Conservation (phyloP, 441 rosid species). For the Rhodomyrtus psidioides region DNA sequence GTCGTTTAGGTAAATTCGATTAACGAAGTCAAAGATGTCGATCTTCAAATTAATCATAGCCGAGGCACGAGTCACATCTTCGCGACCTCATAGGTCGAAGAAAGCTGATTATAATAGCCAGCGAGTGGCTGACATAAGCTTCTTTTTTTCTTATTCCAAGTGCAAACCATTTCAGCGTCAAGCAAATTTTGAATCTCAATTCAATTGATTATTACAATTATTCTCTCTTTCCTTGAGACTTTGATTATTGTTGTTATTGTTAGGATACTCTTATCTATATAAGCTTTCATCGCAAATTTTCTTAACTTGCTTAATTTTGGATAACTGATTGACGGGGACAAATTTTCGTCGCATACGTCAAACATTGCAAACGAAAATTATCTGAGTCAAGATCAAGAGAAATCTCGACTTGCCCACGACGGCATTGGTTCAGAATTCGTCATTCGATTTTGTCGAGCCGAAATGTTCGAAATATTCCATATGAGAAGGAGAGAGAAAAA, state of each 20-base stretch:
- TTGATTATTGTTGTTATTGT: too few relatives aligned
- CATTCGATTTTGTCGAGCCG: background rate
- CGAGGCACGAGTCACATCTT: background rate
- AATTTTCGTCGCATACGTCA: background rate
- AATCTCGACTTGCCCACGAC: background rate
- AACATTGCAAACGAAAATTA: background rate
- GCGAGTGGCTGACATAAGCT: background rate
- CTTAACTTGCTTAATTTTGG: background rate
- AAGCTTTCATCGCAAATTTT: background rate
- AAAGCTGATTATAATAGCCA: background rate
- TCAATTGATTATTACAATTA: background rate
- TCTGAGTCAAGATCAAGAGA: background rate
- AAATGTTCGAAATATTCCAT: background rate
- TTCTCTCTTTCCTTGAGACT: background rate
- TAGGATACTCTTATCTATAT: background rate
- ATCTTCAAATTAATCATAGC: background rate
- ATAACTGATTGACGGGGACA: background rate
- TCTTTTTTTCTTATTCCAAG: background rate
- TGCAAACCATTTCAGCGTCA: background rate
- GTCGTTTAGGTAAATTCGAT: background rate
- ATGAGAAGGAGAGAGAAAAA: fast-evolving
- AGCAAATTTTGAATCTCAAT: background rate
- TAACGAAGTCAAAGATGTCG: background rate
- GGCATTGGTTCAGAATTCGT: background rate
- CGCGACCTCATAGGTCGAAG: too few relatives aligned